These are phyloP conservation scores for Penicillium nucicola DNA, from an alignment of 495 filamentous ascomycete species.

Conservation along the genomic window DNA sequence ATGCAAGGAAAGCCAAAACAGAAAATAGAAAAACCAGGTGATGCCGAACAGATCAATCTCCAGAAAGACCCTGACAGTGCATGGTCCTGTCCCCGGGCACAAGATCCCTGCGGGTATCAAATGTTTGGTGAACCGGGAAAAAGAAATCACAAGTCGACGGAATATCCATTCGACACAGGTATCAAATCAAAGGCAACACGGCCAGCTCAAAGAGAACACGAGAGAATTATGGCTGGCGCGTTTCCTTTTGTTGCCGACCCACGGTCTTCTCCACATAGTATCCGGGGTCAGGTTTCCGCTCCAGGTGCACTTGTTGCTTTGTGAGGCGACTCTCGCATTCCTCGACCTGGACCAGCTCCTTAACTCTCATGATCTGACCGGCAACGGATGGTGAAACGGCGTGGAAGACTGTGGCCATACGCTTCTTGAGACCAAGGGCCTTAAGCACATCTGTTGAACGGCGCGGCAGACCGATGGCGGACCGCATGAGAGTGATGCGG, in stretches of 20 bases:
- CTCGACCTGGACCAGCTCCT: slow-evolving; percentile 84
- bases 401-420: slow-evolving; percentile 88
- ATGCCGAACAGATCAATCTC: not conserved
- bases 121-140: not conserved
- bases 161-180: too few relatives aligned
- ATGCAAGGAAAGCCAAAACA: slow-evolving; percentile 34
- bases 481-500: slow-evolving; percentile 91
- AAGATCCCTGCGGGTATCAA: not conserved
- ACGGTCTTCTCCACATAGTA: slow-evolving; percentile 76
- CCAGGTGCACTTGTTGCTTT: slow-evolving; percentile 67
- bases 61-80: not conserved
- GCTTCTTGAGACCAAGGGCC: slow-evolving; percentile 84
- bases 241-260: slow-evolving; percentile 28
- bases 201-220: not conserved
- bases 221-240: not conserved
- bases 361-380: slow-evolving; percentile 96
- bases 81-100: not conserved
- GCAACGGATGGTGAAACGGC: slow-evolving; percentile 79
- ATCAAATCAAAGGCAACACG: slow-evolving; percentile 7
- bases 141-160: too few relatives aligned
- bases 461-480: slow-evolving; percentile 85
- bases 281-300: slow-evolving; percentile 76
- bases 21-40: slow-evolving; percentile 6
- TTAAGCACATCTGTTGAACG: slow-evolving; percentile 79
- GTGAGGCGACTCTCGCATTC: slow-evolving; percentile 75